These are phyloP conservation scores for Suillus plorans DNA, from an alignment of 768 basidiomycete species.

Conservation along the genomic window DNA sequence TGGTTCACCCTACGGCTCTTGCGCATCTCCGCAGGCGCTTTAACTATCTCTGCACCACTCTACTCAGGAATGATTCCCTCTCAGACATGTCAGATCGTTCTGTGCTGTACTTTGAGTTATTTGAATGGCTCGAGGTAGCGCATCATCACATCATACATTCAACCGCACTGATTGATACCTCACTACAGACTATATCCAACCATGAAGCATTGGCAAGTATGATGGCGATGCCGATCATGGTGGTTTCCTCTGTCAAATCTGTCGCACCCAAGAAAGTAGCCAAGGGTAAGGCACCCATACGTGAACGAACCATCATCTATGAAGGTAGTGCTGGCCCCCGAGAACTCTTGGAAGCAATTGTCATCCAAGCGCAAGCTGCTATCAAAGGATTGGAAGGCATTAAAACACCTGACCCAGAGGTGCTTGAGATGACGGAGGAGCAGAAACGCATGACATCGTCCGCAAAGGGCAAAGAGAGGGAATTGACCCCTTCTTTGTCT, in stretches of 20 bases:
- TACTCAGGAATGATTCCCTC: slow-evolving; percentile 89
- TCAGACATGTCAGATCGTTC: slow-evolving; percentile 91
- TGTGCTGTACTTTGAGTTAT: slow-evolving; percentile 82
- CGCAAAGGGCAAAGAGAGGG: slow-evolving; percentile 57
- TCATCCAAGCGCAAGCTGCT: slow-evolving; percentile 91
- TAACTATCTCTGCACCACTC: slow-evolving; percentile 81
- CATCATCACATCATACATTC: background rate
- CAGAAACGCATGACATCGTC: slow-evolving; percentile 85
- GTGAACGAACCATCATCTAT: slow-evolving; percentile 83
- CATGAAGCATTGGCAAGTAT: slow-evolving; percentile 93
- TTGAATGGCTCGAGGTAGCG: slow-evolving; percentile 90
- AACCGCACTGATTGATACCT: slow-evolving; percentile 8
- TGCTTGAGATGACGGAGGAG: slow-evolving; percentile 82
- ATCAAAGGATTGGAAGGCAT: slow-evolving; percentile 80
- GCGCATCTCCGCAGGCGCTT: slow-evolving; percentile 91
- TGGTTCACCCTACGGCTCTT: slow-evolving; percentile 88
- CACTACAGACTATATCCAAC: slow-evolving; percentile 77
- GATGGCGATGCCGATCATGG: slow-evolving; percentile 98
- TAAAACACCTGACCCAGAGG: slow-evolving; percentile 45
- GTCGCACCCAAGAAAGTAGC: slow-evolving; percentile 55
- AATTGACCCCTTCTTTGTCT: slow-evolving; percentile 38
- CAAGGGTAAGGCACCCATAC: slow-evolving; percentile 49
- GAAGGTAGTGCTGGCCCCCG: slow-evolving; percentile 91
- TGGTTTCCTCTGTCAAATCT: slow-evolving; percentile 65
- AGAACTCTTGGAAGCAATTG: slow-evolving; percentile 87